Evolutionary conservation across 1,284 basidiomycete genomes (phyloP).

Genomic region (Singerocomus inundabilis): DNA sequence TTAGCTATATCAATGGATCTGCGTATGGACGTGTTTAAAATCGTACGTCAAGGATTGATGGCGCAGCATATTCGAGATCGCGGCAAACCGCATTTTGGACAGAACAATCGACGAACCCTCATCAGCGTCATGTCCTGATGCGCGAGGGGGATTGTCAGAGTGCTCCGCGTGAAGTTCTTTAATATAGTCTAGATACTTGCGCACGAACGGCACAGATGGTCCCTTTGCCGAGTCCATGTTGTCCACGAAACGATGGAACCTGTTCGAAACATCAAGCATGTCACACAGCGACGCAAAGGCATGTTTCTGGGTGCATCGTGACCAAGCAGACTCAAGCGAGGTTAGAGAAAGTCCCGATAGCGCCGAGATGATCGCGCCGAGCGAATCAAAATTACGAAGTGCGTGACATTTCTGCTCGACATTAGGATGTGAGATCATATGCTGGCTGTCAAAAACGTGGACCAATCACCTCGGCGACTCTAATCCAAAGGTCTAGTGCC

Average conservation of each 20-base stretch:
- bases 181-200: constrained; percentile 61
- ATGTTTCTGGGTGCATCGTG: constrained; percentile 52
- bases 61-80: constrained; percentile 53
- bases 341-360: constrained; percentile 58
- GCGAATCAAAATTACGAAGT: constrained; percentile 65
- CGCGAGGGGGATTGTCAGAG: constrained; percentile 23
- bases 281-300: constrained; percentile 51
- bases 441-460: constrained; percentile 20
- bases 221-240: constrained; percentile 51
- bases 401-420: constrained; percentile 57
- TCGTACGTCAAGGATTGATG: constrained; percentile 55
- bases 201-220: constrained; percentile 65
- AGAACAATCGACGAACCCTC: constrained; percentile 37
- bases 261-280: constrained; percentile 56
- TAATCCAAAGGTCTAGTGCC: constrained; percentile 72
- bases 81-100: constrained; percentile 51
- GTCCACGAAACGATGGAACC: constrained; percentile 56
- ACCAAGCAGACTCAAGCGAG: constrained; percentile 65
- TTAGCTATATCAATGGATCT: constrained; percentile 44
- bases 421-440: not conserved
- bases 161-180: constrained; percentile 54
- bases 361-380: constrained; percentile 64
- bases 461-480: constrained; percentile 62
- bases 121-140: constrained; percentile 42
- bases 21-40: constrained; percentile 44